These are phyloP conservation scores for Dunaliella salina DNA, from an alignment of 163 green algal genomes.

Conservation along the genomic window DNA sequence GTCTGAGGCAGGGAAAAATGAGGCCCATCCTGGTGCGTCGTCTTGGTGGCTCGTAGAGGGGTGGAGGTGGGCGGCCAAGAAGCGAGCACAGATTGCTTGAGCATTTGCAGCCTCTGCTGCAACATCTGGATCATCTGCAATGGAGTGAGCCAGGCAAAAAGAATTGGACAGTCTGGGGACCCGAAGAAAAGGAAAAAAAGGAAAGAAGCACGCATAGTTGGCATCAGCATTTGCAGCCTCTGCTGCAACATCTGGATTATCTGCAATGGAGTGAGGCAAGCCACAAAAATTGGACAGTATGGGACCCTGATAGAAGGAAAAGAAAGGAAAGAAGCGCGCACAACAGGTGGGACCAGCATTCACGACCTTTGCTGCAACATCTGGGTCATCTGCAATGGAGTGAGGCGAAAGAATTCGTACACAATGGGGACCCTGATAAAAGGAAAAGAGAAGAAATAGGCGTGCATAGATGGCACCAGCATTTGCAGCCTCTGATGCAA, in stretches of 20 bases:
- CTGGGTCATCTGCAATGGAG: not conserved
- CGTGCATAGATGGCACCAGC: no score
- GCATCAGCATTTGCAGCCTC: not conserved
- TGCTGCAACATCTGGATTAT: slow-evolving; percentile 16
- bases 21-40: no score
- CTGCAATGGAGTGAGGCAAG: not conserved
- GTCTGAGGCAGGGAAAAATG: no score
- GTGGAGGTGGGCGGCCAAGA: not conserved
- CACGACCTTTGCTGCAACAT: slow-evolving; percentile 12
- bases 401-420: no score
- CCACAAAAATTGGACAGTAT: no score
- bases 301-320: no score
- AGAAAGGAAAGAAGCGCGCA: not conserved
- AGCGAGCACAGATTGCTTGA: not conserved
- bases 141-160: not conserved
- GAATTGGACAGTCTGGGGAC: no score
- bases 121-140: slow-evolving; percentile 11
- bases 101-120: not conserved
- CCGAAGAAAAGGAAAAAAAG: no score
- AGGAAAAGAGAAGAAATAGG: not conserved
- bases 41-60: not conserved
- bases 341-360: not conserved
- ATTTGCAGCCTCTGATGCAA: no score
- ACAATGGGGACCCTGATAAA: no score
- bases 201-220: not conserved